phyloP scores from a whole-genome alignment of 306 rosid genomes.

The Albizia julibrissin region DNA sequence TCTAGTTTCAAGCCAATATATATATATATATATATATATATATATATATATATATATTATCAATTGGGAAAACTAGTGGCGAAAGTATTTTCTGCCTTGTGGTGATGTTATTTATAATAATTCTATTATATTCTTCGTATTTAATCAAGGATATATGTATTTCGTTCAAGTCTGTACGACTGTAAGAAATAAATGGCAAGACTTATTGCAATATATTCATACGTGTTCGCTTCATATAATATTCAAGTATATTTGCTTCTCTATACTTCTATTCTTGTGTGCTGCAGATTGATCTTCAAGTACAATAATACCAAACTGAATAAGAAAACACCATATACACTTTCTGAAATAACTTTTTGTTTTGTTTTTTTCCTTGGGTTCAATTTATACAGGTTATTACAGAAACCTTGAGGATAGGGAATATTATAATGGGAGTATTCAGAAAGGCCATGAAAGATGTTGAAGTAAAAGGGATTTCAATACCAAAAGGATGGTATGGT shows the following conservation, averaged over 20 bases:
- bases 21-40: no score
- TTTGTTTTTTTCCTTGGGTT: no score
- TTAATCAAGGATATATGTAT: background rate
- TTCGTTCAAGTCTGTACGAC: background rate
- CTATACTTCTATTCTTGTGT: background rate
- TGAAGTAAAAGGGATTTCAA: constrained; percentile 75
- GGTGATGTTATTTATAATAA: background rate
- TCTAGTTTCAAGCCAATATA: background rate
- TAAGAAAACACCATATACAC: background rate
- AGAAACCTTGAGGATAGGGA: constrained; percentile 87
- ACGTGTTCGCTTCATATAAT: background rate
- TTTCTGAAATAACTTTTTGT: background rate
- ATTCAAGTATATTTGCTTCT: background rate
- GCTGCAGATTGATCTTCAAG: background rate
- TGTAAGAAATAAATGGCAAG: background rate
- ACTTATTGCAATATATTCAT: background rate
- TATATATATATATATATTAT: no score
- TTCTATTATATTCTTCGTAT: background rate
- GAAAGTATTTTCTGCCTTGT: background rate
- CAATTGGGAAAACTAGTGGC: background rate
- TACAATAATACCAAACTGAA: background rate
- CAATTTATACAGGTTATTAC: constrained; percentile 66
- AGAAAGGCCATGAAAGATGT: constrained; percentile 88
- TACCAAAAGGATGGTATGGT: constrained; percentile 91
- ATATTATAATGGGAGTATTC: constrained; percentile 81